Conservation (phyloP, 2,329 filamentous ascomycete species). For the Trichoderma gracile region DNA sequence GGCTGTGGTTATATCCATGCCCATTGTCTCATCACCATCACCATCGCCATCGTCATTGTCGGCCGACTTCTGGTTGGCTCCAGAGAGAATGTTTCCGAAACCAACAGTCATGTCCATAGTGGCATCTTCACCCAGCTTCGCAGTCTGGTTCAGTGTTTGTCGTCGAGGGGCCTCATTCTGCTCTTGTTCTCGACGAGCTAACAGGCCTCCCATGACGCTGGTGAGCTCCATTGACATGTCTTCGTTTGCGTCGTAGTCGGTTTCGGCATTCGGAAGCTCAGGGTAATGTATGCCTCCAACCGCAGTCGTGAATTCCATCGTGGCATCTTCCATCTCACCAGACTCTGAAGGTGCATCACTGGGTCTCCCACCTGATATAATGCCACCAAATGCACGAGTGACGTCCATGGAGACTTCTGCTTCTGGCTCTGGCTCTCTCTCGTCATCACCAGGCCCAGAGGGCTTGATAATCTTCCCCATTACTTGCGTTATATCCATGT, state of each 20-base stretch:
- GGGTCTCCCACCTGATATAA: conserved; percentile 54
- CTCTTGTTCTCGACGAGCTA: conserved; percentile 39
- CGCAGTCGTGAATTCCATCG: conserved; percentile 81
- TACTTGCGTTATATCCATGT: conserved; percentile 59
- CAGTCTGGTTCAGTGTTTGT: conserved; percentile 37
- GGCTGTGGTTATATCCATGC: conserved; percentile 68
- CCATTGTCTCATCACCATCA: conserved; percentile 6
- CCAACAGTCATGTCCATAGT: conserved; percentile 59
- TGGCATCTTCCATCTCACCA: conserved; percentile 44
- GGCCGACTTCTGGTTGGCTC: not conserved
- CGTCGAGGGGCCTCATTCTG: conserved; percentile 32
- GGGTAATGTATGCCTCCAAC: conserved; percentile 66
- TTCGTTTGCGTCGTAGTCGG: conserved; percentile 53
- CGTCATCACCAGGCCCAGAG: conserved; percentile 43
- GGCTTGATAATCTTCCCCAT: conserved; percentile 56
- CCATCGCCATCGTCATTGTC: conserved; percentile 22
- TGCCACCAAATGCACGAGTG: conserved; percentile 77
- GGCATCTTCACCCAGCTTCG: conserved; percentile 37
- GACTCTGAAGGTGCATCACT: conserved; percentile 23
- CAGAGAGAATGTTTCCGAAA: conserved; percentile 55
- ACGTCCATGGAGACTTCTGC: conserved; percentile 93
- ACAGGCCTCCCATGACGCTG: conserved; percentile 60
- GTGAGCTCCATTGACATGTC: conserved; percentile 82
- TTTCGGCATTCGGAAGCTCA: conserved; percentile 37
- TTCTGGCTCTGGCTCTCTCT: conserved; percentile 56